These are phyloP conservation scores for Corchorus capsularis DNA, from an alignment of 345 rosid species.

Conservation along the genomic window DNA sequence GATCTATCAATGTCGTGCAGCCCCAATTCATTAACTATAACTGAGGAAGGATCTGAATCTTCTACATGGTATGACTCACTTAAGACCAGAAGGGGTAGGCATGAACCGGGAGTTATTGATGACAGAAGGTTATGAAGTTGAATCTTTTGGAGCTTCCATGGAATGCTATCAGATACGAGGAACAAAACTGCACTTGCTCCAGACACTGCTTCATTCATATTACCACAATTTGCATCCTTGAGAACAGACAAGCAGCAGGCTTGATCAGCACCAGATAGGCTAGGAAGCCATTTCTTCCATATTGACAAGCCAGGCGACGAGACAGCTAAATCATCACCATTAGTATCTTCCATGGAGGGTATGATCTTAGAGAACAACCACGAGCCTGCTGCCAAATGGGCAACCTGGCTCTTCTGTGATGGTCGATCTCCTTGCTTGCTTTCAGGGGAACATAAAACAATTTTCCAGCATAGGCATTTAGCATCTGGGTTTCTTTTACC, in stretches of 20 bases:
- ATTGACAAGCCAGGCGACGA: conserved; percentile 68
- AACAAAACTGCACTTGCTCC: conserved; percentile 88
- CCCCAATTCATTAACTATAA: conserved; percentile 50
- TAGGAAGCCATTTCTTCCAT: conserved; percentile 74
- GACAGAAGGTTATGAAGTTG: conserved; percentile 58
- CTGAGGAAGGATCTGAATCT: conserved; percentile 42
- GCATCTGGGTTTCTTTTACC: conserved; percentile 60
- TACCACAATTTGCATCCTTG: conserved; percentile 44
- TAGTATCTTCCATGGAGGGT: conserved; percentile 46
- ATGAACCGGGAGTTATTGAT: conserved; percentile 65
- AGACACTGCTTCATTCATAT: conserved; percentile 37
- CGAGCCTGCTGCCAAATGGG: conserved; percentile 42
- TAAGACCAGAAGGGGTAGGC: conserved; percentile 76
- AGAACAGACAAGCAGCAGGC: conserved; percentile 75
- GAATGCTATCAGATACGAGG: conserved; percentile 59
- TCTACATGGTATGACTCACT: conserved; percentile 46
- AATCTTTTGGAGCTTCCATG: conserved; percentile 63
- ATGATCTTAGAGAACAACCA: conserved; percentile 85
- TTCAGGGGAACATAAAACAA: conserved; percentile 56
- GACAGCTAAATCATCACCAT: conserved; percentile 46
- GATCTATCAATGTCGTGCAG: conserved; percentile 70
- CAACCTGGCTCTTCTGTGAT: conserved; percentile 28
- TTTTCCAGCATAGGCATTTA: conserved; percentile 80
- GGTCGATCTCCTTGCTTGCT: conserved; percentile 34
- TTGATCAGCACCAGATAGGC: conserved; percentile 41